Base-by-base conservation (phyloP, 768 basidiomycete species). In the Pleurotus tuber-regium region DNA sequence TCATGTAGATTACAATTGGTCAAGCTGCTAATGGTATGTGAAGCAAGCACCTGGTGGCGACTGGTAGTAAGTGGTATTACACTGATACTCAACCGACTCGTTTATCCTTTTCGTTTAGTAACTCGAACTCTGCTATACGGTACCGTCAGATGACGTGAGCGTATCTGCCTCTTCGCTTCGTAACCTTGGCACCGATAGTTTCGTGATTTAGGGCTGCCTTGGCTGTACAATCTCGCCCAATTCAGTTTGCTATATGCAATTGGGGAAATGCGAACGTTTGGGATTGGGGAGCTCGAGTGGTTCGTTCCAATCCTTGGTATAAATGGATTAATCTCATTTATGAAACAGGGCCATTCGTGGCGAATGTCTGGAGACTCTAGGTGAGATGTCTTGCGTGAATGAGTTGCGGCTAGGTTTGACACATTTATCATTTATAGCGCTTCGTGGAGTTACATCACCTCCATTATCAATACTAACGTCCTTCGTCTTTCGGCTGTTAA, bases 201-300 rank as follows among this genome's bases (percentile, higher is more conserved):
- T 31, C 30, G 30, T 14, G 9, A 23, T n/a, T 25, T 42, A 42
- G 40, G 16, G 73, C 68, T 12, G 80, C 79, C 11, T 66, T 81
- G 5, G 73, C 71, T 4, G 59, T 62, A 4, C 71, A 74, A 47
- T 58, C 72, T 3, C 69, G 68, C 7, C 78, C 79, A 1, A 68
- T 82, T 21, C 73, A 80, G 41, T 78, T 68, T 57, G 68, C 66
- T 30, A 62, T 82, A n/a, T 82, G 80, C 58, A 75, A 76, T 40
- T 82, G 80, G 80, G 79, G 80, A 16, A 51, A 59, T 14, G 76
- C 74, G 2, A 64, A 79, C 50, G 79, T 80, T 9, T 82, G 80
- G 79, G 64, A 70, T 9, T 83, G 80, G 80, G 80, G 80, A n/a
- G 73, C 76, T 12, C 70, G 71, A 49, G 80, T 79, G 57, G 76